phyloP scores from a whole-genome alignment of 2,329 filamentous ascomycete species.

The Xylariaceae sp. region DNA sequence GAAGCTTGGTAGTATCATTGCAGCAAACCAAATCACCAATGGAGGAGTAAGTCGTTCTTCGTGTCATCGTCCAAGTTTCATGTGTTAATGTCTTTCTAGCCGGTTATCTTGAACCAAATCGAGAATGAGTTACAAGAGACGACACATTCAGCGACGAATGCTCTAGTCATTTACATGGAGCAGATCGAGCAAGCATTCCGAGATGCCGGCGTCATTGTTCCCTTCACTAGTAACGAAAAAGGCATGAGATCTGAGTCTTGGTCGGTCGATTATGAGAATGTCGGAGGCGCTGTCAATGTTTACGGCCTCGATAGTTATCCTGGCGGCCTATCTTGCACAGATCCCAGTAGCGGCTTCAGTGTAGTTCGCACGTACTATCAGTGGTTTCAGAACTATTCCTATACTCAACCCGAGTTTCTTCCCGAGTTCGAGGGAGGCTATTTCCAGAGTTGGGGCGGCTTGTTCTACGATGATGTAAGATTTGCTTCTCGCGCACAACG shows the following conservation, averaged over 20 bases:
- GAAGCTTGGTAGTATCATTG: not conserved
- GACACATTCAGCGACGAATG: not conserved
- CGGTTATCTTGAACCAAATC: conserved; percentile 1
- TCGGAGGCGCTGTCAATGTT: conserved; percentile 1
- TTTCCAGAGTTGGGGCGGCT: not conserved
- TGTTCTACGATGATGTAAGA: conserved; percentile 3
- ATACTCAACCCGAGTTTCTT: conserved; percentile 1
- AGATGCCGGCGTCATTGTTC: not conserved
- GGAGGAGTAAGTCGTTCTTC: not conserved
- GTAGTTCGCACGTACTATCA: conserved; percentile 1
- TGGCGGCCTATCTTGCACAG: not conserved
- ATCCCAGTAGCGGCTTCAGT: not conserved
- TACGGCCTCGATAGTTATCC: conserved; percentile 3
- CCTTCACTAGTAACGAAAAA: conserved; percentile 1
- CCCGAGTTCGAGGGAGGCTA: conserved; percentile 1
- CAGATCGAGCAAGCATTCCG: not conserved
- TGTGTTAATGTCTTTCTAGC: not conserved
- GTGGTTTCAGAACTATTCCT: conserved; percentile 4
- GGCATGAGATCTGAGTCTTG: not conserved
- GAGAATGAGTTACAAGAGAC: conserved; percentile 3
- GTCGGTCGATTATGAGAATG: conserved; percentile 1
- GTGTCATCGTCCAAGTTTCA: not conserved
- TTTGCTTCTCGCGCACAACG: too few species aligned
- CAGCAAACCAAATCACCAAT: not conserved
- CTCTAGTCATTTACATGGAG: not conserved